Evolutionary conservation across 2,329 filamentous ascomycete species (phyloP).

Genomic region (Xylariaceae sp.): DNA sequence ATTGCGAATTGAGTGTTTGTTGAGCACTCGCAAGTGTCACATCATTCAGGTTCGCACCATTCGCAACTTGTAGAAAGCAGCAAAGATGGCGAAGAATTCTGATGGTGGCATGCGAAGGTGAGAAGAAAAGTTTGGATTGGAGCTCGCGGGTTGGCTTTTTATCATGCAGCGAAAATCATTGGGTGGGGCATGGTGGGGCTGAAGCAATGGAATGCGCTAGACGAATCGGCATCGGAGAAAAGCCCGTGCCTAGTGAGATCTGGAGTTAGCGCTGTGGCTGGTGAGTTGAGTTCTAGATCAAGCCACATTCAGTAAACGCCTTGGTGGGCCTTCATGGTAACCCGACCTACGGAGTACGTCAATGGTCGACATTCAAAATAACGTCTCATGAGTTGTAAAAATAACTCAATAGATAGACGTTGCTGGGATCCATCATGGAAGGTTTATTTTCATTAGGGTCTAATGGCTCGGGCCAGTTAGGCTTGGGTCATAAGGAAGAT

Average conservation of each 20-base stretch:
- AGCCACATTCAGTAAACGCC: not conserved
- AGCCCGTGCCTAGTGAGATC: not conserved
- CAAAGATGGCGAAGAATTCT: not conserved
- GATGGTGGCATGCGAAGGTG: not conserved
- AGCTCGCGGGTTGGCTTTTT: slow-evolving; percentile 1
- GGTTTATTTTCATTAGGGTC: slow-evolving; percentile 65
- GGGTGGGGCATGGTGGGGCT: slow-evolving; percentile 7
- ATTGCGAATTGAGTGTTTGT: slow-evolving; percentile 1
- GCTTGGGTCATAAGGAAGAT: slow-evolving; percentile 65
- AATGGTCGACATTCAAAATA: too few species aligned
- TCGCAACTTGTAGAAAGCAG: not conserved
- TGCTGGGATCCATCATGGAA: slow-evolving; percentile 36
- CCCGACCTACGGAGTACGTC: too few species aligned
- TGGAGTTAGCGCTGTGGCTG: slow-evolving; percentile 2
- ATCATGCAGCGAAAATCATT: slow-evolving; percentile 9
- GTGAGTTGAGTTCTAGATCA: not conserved
- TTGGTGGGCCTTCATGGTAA: too few species aligned
- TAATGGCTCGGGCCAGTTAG: slow-evolving; percentile 69
- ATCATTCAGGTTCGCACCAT: slow-evolving; percentile 17
- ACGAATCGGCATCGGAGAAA: slow-evolving; percentile 15
- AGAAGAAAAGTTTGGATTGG: not conserved
- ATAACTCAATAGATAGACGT: not conserved
- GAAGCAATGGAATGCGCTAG: not conserved
- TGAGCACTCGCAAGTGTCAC: slow-evolving; percentile 16
- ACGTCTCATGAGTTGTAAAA: too few species aligned